A percentile compares a stretch with the other conserved stretches of the same genome.
These are phyloP conservation scores for Hymenoscyphus fructigenus DNA, from an alignment of 2,329 filamentous ascomycete species.

Conservation along the genomic window DNA sequence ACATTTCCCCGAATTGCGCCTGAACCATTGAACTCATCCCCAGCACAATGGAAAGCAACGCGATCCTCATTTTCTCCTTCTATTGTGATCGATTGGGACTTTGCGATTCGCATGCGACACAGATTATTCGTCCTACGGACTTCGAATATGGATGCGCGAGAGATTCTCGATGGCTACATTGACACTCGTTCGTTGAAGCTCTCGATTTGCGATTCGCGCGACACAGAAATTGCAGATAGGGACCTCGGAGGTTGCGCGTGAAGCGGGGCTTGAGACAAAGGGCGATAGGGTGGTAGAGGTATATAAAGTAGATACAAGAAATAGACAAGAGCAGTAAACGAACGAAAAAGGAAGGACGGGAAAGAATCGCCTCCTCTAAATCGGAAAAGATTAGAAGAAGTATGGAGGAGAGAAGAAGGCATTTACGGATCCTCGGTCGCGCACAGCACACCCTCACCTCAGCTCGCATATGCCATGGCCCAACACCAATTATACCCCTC, in stretches of 20 bases:
- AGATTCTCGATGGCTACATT: neutral
- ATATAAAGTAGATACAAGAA: neutral
- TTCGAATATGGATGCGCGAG: neutral
- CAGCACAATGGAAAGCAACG: conserved; percentile 7
- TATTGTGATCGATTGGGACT: neutral
- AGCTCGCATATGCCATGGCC: neutral
- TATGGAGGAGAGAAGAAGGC: neutral
- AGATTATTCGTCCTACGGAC: neutral
- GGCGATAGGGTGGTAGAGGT: neutral
- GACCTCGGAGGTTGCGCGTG: neutral
- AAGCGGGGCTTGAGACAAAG: neutral
- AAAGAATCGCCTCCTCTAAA: neutral
- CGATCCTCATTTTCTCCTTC: neutral
- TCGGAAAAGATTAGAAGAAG: neutral
- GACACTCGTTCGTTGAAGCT: neutral
- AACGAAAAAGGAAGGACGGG: neutral
- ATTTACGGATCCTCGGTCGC: neutral
- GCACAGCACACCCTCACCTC: neutral
- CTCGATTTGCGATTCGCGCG: neutral
- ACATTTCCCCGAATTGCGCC: conserved; percentile 30
- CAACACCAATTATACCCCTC: no score
- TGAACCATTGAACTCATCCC: conserved; percentile 7
- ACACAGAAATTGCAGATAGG: neutral
- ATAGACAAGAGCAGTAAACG: neutral
- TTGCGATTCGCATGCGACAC: neutral